Base-by-base conservation (phyloP, 2,329 filamentous ascomycete species). In the Arthroderma sp. region DNA sequence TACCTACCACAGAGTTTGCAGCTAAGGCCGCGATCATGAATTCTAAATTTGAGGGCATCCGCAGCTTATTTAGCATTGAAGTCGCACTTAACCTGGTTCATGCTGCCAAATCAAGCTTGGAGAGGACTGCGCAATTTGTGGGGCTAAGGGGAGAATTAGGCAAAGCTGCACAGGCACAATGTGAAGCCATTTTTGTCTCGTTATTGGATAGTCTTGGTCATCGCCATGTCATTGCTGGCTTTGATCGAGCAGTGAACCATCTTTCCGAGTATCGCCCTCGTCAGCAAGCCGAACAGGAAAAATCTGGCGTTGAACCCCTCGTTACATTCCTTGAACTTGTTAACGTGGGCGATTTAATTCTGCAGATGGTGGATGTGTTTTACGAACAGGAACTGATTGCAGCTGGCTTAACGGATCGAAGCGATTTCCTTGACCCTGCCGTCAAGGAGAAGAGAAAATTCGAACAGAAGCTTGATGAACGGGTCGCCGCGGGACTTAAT, bases 1-100 rank as follows among this genome's bases (percentile, higher is more conserved):
- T 85, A 2, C 91, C 91, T 0, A 94, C 86, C 0, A 88, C 90
- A 57, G 93, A 98, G 70, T 79, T 98, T 31, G 91, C 91, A 37
- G 93, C 93, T 51, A 98, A 98, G 74, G 89, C 91, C n/a, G 91
- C 93, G 0, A 85, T 98, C 55, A 96, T 98, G 88, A 91, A 91
- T 58, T 90, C 88, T 8, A 85, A 90, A 61, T 78, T 98, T 15
- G 93, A 97, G 73, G 91, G 91, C 43, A 98, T 98, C 71, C 88
- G 88, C 65, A 90, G 89, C 15, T 79, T 98, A 15, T 97, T 97
- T 74, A 96, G 90, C 71, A 94, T 98, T 64, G 93, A 98, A 69
- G 85, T 98, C 9, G 93, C 93, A 0, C 78, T 98, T 31, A 87
- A 87, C 64, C 77, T 98, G 23, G 91, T 95, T 5, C 91, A 96